Conservation (phyloP, 352 stramenopile species). For the Blastocystis hominis region DNA sequence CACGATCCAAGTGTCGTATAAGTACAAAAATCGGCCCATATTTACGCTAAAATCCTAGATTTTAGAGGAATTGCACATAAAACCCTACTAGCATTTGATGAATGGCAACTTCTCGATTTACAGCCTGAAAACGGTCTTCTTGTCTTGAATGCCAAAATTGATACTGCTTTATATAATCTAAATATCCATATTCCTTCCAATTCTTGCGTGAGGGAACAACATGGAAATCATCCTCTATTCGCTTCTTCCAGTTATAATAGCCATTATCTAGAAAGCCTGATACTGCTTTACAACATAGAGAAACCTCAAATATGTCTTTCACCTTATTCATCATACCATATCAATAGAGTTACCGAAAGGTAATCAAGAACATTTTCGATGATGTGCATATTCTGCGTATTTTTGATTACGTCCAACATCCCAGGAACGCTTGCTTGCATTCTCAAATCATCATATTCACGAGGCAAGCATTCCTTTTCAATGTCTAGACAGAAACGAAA, state of each 20-base stretch:
- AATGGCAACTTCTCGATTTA: not conserved
- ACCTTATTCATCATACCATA: not conserved
- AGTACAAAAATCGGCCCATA: not conserved
- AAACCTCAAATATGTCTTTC: not conserved
- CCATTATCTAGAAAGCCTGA: not conserved
- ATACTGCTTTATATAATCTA: not conserved
- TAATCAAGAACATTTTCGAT: not conserved
- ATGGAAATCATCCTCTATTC: not conserved
- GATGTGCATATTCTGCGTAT: not conserved
- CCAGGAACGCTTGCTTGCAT: not conserved
- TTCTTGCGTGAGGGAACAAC: not conserved
- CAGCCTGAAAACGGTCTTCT: not conserved
- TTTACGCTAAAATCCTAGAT: not conserved
- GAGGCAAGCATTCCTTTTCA: not conserved
- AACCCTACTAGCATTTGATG: not conserved
- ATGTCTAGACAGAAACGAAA: not conserved
- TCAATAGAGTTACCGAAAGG: not conserved
- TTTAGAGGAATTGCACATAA: not conserved
- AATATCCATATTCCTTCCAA: not conserved
- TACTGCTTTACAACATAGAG: not conserved
- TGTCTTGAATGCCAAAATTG: not conserved
- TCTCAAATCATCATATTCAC: not conserved
- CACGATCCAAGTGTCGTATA: slow-evolving; percentile 17
- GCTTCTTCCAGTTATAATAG: not conserved
- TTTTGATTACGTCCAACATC: not conserved